Evolutionary conservation across 352 stramenopile species (phyloP).

Genomic region (Phytophthora macrochlamydospora): DNA sequence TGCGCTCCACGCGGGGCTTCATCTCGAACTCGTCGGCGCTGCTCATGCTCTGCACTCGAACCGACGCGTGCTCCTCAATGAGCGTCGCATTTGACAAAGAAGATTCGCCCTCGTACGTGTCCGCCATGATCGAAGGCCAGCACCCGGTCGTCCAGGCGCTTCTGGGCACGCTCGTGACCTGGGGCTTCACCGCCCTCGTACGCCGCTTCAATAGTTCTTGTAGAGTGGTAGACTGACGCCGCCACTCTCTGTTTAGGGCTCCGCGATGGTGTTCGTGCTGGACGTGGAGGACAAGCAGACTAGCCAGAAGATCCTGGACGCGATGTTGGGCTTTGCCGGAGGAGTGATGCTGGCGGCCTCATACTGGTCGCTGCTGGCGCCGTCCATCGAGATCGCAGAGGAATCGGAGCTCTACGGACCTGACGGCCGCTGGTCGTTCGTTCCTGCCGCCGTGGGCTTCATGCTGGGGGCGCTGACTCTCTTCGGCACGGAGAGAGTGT

Average conservation of each 20-base stretch:
- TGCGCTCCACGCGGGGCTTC: constrained; percentile 40
- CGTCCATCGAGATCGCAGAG: constrained; percentile 86
- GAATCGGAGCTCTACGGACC: constrained; percentile 81
- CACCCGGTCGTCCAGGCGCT: constrained; percentile 82
- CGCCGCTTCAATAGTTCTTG: constrained; percentile 1
- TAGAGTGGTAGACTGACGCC: background rate
- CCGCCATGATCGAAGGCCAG: constrained; percentile 71
- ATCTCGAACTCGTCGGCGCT: constrained; percentile 44
- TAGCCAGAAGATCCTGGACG: constrained; percentile 85
- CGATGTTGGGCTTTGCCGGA: constrained; percentile 88
- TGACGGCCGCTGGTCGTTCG: constrained; percentile 75
- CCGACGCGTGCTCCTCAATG: constrained; percentile 12
- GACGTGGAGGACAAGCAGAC: constrained; percentile 75
- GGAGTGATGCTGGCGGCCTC: constrained; percentile 91
- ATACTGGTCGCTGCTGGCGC: constrained; percentile 89
- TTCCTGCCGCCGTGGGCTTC: constrained; percentile 87
- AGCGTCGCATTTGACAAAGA: constrained; percentile 21
- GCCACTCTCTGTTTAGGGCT: constrained; percentile 36
- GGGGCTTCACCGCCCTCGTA: constrained; percentile 82
- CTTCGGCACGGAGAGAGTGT: constrained; percentile 71
- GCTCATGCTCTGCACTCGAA: constrained; percentile 3
- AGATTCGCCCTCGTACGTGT: constrained; percentile 10
- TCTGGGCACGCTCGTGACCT: constrained; percentile 83
- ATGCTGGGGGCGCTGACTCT: constrained; percentile 73
- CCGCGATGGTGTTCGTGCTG: constrained; percentile 82